Conservation (phyloP, 2,329 filamentous ascomycete genomes). For the Colletotrichum plurivorum region DNA sequence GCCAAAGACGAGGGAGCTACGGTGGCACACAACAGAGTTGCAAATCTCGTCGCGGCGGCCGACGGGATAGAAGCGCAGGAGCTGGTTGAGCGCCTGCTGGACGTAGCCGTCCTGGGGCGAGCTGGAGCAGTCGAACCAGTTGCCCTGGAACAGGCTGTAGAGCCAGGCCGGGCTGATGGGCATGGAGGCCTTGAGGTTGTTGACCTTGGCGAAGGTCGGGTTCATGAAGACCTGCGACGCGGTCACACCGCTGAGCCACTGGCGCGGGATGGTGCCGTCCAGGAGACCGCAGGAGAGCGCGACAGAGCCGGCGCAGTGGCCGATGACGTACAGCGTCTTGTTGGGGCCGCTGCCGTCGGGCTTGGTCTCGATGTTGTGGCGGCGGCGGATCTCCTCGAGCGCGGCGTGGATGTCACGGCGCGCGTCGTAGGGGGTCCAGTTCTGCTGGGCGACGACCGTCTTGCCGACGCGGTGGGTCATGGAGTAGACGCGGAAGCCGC, state of each 20-base stretch:
- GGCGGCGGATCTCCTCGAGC: conserved; percentile 64
- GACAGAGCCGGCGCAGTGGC: conserved; percentile 76
- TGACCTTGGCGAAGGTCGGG: conserved; percentile 68
- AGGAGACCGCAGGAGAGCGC: conserved; percentile 70
- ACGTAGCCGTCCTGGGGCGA: conserved; percentile 60
- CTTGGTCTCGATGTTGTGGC: conserved; percentile 43
- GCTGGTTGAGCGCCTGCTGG: conserved; percentile 67
- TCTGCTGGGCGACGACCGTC: conserved; percentile 62
- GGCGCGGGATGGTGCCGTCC: conserved; percentile 70
- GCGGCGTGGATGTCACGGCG: conserved; percentile 71
- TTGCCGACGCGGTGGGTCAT: conserved; percentile 71
- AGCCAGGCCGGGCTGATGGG: conserved; percentile 64
- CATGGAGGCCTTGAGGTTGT: conserved; percentile 67
- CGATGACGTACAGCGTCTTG: conserved; percentile 67
- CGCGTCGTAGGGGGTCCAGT: conserved; percentile 72
- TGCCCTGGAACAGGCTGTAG: conserved; percentile 63
- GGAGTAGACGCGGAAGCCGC: conserved; percentile 73
- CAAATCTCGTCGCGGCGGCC: conserved; percentile 67
- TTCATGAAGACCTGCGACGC: conserved; percentile 76
- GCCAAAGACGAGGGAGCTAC: conserved; percentile 71
- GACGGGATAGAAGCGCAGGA: conserved; percentile 71
- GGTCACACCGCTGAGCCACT: conserved; percentile 71
- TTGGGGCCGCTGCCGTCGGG: conserved; percentile 42
- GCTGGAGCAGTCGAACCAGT: conserved; percentile 69
- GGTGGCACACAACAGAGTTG: conserved; percentile 73